Base-by-base conservation (phyloP, 345 rosid genomes). In the Crucihimalaya himalaica region DNA sequence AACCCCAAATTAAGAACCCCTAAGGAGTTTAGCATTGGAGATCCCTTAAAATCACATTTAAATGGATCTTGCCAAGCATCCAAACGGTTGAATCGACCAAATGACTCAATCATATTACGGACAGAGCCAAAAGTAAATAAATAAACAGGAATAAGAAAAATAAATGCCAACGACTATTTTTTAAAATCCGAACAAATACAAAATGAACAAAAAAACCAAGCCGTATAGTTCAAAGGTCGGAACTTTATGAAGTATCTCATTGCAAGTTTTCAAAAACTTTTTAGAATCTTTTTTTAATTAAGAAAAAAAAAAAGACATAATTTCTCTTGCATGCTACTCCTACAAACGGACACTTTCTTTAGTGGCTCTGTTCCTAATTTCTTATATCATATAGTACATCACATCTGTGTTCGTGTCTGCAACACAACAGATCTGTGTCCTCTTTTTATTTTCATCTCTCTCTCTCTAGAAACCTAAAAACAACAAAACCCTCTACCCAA, bases 301-400 rank as follows among this genome's bases (percentile, higher is more conserved):
- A 9, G 19, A 6, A 6, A 11, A 46, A 63, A 15, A 62, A 5
- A 2, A 21, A 15, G 34, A 45, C n/a, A 56, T 65, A 32, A 23
- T 47, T 66, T 66, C 25, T 0, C 5, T 45, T 47, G 43, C 72
- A 74, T 74, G 73, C 71, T 64, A 63, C 28, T 78, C 70, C 57
- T 71, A 73, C 82, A 76, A 82, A 83, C 62, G 51, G 81, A 80
- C 81, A 71, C 68, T 68, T 68, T 69, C 80, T 85, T 87, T 79
- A 75, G 75, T 79, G 81, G 78, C 63, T 59, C 72, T 82, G 82
- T 75, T 81, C 71, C 63, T 42, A 68, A n/a, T n/a, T n/a, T n/a
- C n/a, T 54, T 57, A 51, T 40, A 68, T 67, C n/a, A n/a, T n/a
- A n/a, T n/a, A n/a, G n/a, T n/a, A n/a, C n/a, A n/a, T n/a, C n/a